Base-by-base conservation (phyloP, 2,329 filamentous ascomycete species). In the Beauveria australis region DNA sequence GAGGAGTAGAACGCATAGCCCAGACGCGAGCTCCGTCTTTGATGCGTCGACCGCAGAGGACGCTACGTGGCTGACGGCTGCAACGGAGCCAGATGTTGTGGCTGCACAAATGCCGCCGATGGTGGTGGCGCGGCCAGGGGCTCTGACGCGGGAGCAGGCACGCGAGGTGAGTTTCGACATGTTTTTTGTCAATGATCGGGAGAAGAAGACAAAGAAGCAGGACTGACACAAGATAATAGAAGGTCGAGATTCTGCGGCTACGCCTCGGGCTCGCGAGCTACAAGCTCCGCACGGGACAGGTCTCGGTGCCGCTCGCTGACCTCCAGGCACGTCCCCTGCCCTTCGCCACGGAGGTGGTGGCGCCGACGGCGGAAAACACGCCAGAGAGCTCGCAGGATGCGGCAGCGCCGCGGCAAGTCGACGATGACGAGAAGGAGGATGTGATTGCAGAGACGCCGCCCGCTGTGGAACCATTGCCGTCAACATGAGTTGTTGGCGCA, bases 261-360 rank as follows among this genome's bases (percentile, higher is more conserved):
- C 82, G 88, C n/a, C 81, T 92, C 18, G 79, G 82, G 30, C 81
- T 91, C 22, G 89, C 88, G 16, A 82, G 82, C 68, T 92, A 91
- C 78, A 92, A 92, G 73, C 78, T 92, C 65, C 81, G 81, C 61
- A 92, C 89, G 2, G 85, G 88, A 62, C 89, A 92, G 72, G 81
- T 85, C 59, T 76, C 82, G 61, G 79, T 89, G 30, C 86, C 88
- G 1, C 79, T 90, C 63, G 78, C 85, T 60, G 74, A 82, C 51
- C 77, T 91, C 22, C 76, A 85, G 67, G 69, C 61, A 30, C 70
- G 68, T 53, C 73, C 72, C 6, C 65, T 75, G 37, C 65, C 64
- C 3, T 6, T 26, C 14, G 22, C 26, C 19, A 47, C 28, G 30
- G 70, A 68, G 26, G 67, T 69, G 74, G 33, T 72, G 71, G 18